These are phyloP conservation scores for Mediolabrus comicus DNA, from an alignment of 108 stramenopile genomes.

Conservation along the genomic window DNA sequence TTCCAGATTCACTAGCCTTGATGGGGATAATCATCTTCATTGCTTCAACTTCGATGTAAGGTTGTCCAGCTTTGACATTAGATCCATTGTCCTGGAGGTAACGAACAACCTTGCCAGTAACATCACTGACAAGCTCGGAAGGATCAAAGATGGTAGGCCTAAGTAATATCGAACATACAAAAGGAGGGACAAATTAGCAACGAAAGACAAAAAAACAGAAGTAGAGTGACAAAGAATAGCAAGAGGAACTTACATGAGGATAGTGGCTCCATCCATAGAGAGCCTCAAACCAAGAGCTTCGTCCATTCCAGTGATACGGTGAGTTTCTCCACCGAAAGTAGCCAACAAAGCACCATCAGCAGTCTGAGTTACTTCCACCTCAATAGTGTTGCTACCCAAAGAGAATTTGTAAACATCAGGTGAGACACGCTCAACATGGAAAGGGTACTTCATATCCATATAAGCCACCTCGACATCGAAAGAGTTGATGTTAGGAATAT, in stretches of 20 bases:
- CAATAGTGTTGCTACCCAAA: conserved; percentile 71
- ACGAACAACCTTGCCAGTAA: conserved; percentile 98
- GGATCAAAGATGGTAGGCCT: conserved; percentile 96
- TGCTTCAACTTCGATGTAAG: conserved; percentile 94
- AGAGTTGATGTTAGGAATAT: conserved; percentile 82
- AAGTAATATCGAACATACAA: conserved; percentile 4
- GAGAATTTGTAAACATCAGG: conserved; percentile 78
- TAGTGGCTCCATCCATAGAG: conserved; percentile 78
- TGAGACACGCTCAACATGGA: conserved; percentile 84
- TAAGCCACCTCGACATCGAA: conserved; percentile 93
- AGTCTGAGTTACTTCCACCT: conserved; percentile 75
- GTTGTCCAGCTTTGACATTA: conserved; percentile 85
- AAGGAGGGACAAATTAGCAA: not conserved
- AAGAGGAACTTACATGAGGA: conserved; percentile 70
- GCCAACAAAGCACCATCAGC: conserved; percentile 93
- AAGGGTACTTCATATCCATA: conserved; percentile 91
- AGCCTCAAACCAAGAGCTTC: conserved; percentile 96
- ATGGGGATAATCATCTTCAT: conserved; percentile 98
- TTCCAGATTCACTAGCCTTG: conserved; percentile 94
- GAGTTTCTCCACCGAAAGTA: conserved; percentile 89
- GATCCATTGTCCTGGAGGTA: conserved; percentile 93
- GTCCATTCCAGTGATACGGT: conserved; percentile 91
- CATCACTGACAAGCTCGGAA: conserved; percentile 94
- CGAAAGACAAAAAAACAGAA: conserved; percentile 4
- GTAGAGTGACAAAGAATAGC: not conserved